Conservation (phyloP, 164 flowering plant species). For the Vitis cinerea region DNA sequence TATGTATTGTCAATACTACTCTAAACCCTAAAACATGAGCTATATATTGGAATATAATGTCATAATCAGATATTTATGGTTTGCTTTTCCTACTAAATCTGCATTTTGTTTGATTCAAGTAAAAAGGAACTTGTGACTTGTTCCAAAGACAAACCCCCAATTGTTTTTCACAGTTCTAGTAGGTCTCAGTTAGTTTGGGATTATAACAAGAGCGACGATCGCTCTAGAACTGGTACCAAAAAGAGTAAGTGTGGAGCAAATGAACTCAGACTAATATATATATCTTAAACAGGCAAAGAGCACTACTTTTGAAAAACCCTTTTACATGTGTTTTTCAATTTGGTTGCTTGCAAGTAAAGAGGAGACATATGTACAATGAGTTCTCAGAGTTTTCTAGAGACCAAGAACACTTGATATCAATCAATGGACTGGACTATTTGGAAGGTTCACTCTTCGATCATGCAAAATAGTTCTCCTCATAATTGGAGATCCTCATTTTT, state of each 20-base stretch:
- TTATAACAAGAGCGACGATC: conserved; percentile 85
- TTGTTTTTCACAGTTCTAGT: conserved; percentile 76
- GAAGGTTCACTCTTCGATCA: conserved; percentile 58
- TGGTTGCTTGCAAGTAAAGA: conserved; percentile 46
- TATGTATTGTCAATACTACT: no score
- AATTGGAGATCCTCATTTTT: conserved; percentile 66
- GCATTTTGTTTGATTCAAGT: conserved; percentile 33
- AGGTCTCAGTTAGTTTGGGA: conserved; percentile 93
- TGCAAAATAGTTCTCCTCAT: conserved; percentile 37
- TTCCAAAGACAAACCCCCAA: conserved; percentile 58
- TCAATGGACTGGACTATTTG: conserved; percentile 46
- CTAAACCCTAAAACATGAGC: no score
- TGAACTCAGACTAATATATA: no score
- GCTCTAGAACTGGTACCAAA: conserved; percentile 62
- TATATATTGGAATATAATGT: no score
- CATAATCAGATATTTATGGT: background rate
- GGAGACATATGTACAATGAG: conserved; percentile 69
- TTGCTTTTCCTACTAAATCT: background rate
- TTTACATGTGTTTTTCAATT: background rate
- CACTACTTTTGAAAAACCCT: no score
- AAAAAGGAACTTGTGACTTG: conserved; percentile 75
- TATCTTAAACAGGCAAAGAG: background rate
- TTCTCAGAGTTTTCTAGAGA: conserved; percentile 60
- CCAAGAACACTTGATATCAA: conserved; percentile 63
- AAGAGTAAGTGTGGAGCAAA: conserved; percentile 42